phyloP scores from a whole-genome alignment of 2,329 filamentous ascomycete genomes.

The Chrysoporthe cubensis region DNA sequence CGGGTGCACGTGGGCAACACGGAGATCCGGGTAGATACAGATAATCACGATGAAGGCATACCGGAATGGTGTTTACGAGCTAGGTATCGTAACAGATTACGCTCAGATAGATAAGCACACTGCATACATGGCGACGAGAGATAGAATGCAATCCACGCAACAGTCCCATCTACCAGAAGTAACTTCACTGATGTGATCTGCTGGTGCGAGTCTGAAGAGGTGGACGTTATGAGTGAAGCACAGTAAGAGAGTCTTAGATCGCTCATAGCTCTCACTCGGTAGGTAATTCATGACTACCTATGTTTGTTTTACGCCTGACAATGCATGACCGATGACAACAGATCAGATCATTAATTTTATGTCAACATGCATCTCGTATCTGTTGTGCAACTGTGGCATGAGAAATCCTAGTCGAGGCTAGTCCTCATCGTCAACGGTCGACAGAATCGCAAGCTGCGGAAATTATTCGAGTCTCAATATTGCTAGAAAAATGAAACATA shows the following conservation, averaged over 20 bases:
- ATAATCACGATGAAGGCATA: not conserved
- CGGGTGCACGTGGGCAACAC: not conserved
- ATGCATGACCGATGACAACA: too few species aligned
- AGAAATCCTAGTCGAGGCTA: not conserved
- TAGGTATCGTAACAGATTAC: not conserved
- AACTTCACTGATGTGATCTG: too few species aligned
- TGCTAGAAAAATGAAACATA: not conserved
- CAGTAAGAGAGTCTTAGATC: not conserved
- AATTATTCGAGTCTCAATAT: not conserved
- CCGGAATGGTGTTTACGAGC: not conserved
- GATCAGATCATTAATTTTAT: not conserved
- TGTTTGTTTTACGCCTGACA: too few species aligned
- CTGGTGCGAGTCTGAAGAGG: not conserved
- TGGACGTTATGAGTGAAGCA: not conserved
- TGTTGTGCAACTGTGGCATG: not conserved
- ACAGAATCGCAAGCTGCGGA: not conserved
- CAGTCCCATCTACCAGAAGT: not conserved
- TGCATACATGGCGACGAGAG: not conserved
- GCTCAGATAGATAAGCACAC: not conserved
- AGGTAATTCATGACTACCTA: too few species aligned
- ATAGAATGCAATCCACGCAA: not conserved
- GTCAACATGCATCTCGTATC: not conserved
- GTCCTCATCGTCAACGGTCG: not conserved
- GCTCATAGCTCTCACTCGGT: slow-evolving; percentile 28
- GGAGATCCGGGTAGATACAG: not conserved